Evolutionary conservation across 352 stramenopile species (phyloP).

Genomic region (Pythium sukuiense): DNA sequence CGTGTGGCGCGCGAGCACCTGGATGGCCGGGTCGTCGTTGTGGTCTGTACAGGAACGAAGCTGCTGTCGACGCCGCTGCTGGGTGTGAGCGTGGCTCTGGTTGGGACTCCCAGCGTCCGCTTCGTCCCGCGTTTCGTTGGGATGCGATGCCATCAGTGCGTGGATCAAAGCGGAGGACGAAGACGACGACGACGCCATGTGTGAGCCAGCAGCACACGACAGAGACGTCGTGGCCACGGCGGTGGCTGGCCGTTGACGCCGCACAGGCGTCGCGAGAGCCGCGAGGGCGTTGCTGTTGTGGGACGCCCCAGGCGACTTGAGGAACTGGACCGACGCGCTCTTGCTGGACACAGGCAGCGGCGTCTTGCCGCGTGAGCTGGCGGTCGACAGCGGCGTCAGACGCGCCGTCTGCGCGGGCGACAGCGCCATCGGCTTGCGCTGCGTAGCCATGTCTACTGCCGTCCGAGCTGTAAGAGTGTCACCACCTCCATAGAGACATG

Average conservation of each 20-base stretch:
- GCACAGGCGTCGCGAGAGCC: constrained; percentile 9
- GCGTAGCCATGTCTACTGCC: constrained; percentile 1
- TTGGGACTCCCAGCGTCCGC: neutral
- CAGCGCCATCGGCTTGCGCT: neutral
- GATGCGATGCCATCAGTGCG: constrained; percentile 30
- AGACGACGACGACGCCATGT: constrained; percentile 20
- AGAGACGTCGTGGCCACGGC: constrained; percentile 18
- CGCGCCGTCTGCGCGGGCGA: constrained; percentile 27
- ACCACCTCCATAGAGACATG: too few relatives aligned
- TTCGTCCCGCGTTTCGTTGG: neutral
- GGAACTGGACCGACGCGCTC: constrained; percentile 23
- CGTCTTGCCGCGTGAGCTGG: constrained; percentile 18
- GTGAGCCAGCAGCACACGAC: neutral
- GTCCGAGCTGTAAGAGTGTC: too few relatives aligned
- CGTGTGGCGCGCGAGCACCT: constrained; percentile 3
- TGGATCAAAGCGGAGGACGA: constrained; percentile 38
- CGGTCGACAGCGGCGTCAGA: constrained; percentile 11
- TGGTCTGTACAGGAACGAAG: neutral
- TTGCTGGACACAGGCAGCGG: constrained; percentile 8
- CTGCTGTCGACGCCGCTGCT: neutral
- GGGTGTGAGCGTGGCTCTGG: neutral
- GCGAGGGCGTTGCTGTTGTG: constrained; percentile 1
- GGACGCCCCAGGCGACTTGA: constrained; percentile 10
- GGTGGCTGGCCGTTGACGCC: constrained; percentile 38
- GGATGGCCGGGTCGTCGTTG: neutral